phyloP scores from a whole-genome alignment of 129 eudicot species.

The Pseudognaphalium luteoalbum region DNA sequence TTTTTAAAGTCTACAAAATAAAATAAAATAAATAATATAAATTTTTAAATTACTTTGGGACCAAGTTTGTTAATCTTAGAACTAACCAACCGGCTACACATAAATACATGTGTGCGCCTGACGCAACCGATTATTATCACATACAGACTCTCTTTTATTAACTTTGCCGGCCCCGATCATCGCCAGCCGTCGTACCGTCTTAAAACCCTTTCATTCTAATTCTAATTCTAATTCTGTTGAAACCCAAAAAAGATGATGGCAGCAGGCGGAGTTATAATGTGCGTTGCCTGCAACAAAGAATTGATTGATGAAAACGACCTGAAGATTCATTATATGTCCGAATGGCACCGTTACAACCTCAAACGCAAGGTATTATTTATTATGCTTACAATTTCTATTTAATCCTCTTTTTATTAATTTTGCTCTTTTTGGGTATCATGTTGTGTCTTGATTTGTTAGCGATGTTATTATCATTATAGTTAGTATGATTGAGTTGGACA shows the following conservation, averaged over 20 bases:
- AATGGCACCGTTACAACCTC: constrained; percentile 98
- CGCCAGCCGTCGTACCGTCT: neutral
- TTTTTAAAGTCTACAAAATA: too few species aligned
- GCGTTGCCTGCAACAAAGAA: constrained; percentile 85
- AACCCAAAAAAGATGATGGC: neutral
- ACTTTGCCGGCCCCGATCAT: neutral
- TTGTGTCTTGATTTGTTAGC: neutral
- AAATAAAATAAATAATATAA: too few species aligned
- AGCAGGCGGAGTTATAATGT: neutral
- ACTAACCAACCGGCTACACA: too few species aligned
- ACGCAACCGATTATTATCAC: neutral
- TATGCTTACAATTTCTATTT: neutral
- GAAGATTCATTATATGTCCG: constrained; percentile 84
- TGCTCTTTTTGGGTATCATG: neutral
- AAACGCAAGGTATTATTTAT: constrained; percentile 73
- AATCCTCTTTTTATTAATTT: neutral
- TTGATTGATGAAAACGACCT: constrained; percentile 55
- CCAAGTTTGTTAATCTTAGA: neutral
- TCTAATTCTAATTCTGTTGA: neutral
- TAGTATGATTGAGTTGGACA: too few species aligned
- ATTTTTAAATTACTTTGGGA: neutral
- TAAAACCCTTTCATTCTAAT: neutral
- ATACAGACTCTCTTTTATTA: neutral
- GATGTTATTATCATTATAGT: neutral
- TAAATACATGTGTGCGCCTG: neutral